Evolutionary conservation across 2,329 filamentous ascomycete genomes (phyloP).

Genomic region (Xylariaceae sp.): DNA sequence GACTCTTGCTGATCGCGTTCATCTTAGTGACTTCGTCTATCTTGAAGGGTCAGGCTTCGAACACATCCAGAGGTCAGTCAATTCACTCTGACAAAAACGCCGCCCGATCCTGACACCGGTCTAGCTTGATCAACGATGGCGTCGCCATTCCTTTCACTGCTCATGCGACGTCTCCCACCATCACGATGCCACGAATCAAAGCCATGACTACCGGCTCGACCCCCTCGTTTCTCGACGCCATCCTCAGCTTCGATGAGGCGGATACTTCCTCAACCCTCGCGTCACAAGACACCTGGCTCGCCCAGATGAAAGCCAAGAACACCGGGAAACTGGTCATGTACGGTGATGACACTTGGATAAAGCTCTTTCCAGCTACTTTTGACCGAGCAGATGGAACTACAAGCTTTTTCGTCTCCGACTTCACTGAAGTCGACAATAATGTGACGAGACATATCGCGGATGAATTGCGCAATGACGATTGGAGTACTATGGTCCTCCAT

Average conservation of each 20-base stretch:
- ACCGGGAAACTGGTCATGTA: constrained; percentile 83
- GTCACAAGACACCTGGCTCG: constrained; percentile 90
- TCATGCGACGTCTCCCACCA: constrained; percentile 91
- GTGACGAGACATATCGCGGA: constrained; percentile 82
- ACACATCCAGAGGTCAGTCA: constrained; percentile 77
- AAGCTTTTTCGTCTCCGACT: constrained; percentile 98
- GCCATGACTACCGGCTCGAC: constrained; percentile 96
- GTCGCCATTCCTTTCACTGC: constrained; percentile 89
- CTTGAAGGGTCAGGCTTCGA: constrained; percentile 71
- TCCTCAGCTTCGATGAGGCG: constrained; percentile 91
- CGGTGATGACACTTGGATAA: constrained; percentile 97
- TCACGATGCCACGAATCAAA: constrained; percentile 97
- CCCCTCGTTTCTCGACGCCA: constrained; percentile 95
- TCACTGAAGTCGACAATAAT: constrained; percentile 95
- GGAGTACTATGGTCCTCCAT: constrained; percentile 91
- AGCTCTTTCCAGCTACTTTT: constrained; percentile 88
- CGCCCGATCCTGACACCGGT: background rate
- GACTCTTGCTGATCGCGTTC: constrained; percentile 4
- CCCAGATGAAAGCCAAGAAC: constrained; percentile 74
- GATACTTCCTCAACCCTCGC: constrained; percentile 85
- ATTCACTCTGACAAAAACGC: background rate
- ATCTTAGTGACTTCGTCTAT: constrained; percentile 82
- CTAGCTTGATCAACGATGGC: constrained; percentile 75
- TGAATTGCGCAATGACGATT: constrained; percentile 73
- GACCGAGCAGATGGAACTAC: constrained; percentile 84